Conservation (phyloP, 2,329 filamentous ascomycete species). For the Colletotrichum incanum region DNA sequence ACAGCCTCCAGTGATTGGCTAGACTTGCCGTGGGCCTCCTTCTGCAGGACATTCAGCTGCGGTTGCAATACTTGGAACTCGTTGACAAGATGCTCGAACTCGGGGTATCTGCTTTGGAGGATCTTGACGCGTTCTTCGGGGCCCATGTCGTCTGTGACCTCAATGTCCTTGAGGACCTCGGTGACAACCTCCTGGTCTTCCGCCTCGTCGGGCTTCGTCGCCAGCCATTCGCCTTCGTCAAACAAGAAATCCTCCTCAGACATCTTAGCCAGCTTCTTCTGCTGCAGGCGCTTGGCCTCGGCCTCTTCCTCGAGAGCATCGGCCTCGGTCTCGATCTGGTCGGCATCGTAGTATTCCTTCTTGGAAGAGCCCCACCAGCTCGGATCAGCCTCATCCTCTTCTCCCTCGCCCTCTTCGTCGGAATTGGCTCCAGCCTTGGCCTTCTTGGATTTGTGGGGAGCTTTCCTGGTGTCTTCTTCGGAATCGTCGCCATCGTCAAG, state of each 20-base stretch:
- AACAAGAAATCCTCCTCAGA: constrained; percentile 93
- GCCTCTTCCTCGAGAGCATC: constrained; percentile 91
- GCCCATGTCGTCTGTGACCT: constrained; percentile 85
- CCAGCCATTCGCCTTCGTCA: constrained; percentile 89
- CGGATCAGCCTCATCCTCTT: constrained; percentile 71
- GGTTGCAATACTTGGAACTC: constrained; percentile 84
- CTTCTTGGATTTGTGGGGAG: constrained; percentile 53
- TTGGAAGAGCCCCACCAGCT: constrained; percentile 90
- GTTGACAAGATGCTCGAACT: constrained; percentile 88
- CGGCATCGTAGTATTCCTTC: constrained; percentile 94
- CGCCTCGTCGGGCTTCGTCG: constrained; percentile 66
- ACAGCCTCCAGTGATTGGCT: constrained; percentile 73
- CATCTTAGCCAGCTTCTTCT: constrained; percentile 93
- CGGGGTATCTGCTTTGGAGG: constrained; percentile 87
- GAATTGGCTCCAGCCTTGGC: constrained; percentile 46
- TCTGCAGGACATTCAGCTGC: constrained; percentile 71
- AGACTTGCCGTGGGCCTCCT: constrained; percentile 68
- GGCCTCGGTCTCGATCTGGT: constrained; percentile 76
- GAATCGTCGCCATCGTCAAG: constrained; percentile 61
- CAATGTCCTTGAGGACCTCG: constrained; percentile 87
- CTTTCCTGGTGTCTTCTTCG: constrained; percentile 54
- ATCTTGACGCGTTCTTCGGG: constrained; percentile 82
- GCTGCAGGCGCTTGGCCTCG: constrained; percentile 89
- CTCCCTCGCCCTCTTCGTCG: constrained; percentile 62
- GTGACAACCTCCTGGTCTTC: constrained; percentile 77